These are phyloP conservation scores for Geranomyces michiganensis DNA, from an alignment of 192 early-diverging fungal genomes.

Conservation along the genomic window DNA sequence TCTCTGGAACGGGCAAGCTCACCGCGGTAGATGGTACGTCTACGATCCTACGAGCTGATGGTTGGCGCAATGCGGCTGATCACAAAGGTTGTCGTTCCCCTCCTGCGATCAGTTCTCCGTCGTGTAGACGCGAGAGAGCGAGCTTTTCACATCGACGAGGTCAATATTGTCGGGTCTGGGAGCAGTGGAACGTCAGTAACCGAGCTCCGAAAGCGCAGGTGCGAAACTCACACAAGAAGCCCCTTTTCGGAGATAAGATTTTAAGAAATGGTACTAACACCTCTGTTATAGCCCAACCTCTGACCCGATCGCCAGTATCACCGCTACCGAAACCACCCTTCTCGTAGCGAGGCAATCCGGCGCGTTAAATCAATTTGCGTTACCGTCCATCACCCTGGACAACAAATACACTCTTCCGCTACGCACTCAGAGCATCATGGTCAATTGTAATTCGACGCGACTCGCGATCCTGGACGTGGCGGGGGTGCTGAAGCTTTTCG, in stretches of 20 bases:
- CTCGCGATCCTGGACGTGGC: conserved; percentile 52
- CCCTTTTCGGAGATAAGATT: neutral
- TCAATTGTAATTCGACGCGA: conserved; percentile 52
- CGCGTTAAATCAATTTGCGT: conserved; percentile 45
- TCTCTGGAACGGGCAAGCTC: conserved; percentile 38
- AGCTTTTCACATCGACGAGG: conserved; percentile 58
- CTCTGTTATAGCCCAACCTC: conserved; percentile 27
- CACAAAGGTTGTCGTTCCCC: no score
- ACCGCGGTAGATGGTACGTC: conserved; percentile 42
- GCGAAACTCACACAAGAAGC: neutral
- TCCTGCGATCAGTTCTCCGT: conserved; percentile 32
- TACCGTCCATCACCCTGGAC: conserved; percentile 56
- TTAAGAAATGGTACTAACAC: neutral
- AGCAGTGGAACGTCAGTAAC: neutral
- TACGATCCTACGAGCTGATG: neutral
- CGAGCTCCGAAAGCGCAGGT: conserved; percentile 32
- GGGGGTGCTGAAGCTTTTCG: conserved; percentile 56
- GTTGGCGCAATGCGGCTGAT: conserved; percentile 6
- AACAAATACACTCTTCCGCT: conserved; percentile 47
- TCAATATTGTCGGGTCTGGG: conserved; percentile 33
- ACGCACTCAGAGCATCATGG: conserved; percentile 37
- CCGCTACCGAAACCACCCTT: conserved; percentile 46
- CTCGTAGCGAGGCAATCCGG: conserved; percentile 56
- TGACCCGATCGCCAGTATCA: conserved; percentile 52
- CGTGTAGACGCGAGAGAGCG: conserved; percentile 48